Conservation (phyloP, 1,284 basidiomycete species). For the Sporisorium reilianum region DNA sequence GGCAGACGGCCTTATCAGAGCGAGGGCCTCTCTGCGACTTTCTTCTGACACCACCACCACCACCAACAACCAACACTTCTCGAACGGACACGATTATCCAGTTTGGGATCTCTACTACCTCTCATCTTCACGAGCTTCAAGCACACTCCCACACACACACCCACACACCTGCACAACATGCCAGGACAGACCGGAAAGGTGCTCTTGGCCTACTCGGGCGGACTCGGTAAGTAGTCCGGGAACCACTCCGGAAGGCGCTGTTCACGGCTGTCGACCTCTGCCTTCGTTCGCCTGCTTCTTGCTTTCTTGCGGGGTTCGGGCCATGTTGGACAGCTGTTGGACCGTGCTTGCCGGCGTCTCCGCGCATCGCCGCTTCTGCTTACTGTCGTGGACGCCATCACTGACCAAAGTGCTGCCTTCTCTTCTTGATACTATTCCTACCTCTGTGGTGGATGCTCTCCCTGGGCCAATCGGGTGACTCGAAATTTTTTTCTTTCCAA, state of each 20-base stretch:
- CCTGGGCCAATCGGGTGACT: slow-evolving; percentile 34
- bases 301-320: slow-evolving; percentile 30
- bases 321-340: slow-evolving; percentile 43
- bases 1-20: slow-evolving; percentile 27
- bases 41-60: slow-evolving; percentile 28
- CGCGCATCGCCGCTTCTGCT: slow-evolving; percentile 13
- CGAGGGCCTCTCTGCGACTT: background rate
- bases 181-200: slow-evolving; percentile 78
- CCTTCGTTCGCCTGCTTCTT: background rate
- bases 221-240: slow-evolving; percentile 80
- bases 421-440: slow-evolving; percentile 10
- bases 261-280: slow-evolving; percentile 15
- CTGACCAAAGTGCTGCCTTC: slow-evolving; percentile 25
- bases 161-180: slow-evolving; percentile 29
- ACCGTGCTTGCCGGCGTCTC: slow-evolving; percentile 24
- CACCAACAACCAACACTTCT: slow-evolving; percentile 9
- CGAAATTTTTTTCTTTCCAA: slow-evolving; percentile 40
- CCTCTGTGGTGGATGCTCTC: slow-evolving; percentile 2
- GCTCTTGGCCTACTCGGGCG: slow-evolving; percentile 95
- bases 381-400: slow-evolving; percentile 26
- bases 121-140: background rate
- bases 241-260: slow-evolving; percentile 33
- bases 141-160: slow-evolving; percentile 1
- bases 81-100: slow-evolving; percentile 3
- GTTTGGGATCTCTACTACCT: background rate